Evolutionary conservation across 2,329 filamentous ascomycete species (phyloP), one percentile per base, ranked within the genome.

Genomic region (Seiridium cupressi): DNA sequence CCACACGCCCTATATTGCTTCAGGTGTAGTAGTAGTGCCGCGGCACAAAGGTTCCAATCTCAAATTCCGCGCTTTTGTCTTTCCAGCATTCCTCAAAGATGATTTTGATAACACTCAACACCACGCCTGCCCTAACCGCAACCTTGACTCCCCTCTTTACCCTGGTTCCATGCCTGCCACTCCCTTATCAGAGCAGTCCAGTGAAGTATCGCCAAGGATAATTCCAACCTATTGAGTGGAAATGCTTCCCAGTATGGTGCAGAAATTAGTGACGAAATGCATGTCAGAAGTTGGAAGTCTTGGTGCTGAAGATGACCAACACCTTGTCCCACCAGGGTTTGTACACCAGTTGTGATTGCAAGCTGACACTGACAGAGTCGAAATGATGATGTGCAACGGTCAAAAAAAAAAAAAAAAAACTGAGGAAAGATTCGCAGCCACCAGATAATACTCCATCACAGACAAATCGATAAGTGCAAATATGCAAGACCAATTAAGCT

Each of bases 151-250:
- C 65, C 68, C 71, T 72, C 64, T 66, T 71, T 69, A 73, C 72
- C 77, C 75, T 79, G 77, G 77, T 58, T 35, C 76, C 77, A 76
- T 74, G 64, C 70, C 67, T 73, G 68, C 69, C 65, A 72, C 73
- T 71, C 73, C 71, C 69, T 72, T 72, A 73, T 42, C 13, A 70
- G 75, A 75, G 71, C 77, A 68, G 73, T 75, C 73, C 75, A 74
- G 70, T 74, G 62, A 77, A 72, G 66, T 77, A 75, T 74, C 76
- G 73, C 74, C 49, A 53, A 55, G 51, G 40, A 38, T 11, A 44
- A 13, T 55, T 32, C 77, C 76, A 77, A 69, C 79, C 76, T 79
- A 79, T 79, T 71, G 75, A 75, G 59, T 59, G 60, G 59, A 35
- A 62, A 36, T 66, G 18, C 74, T 74, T 75, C 74, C 74, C 74